phyloP scores from a whole-genome alignment of 176 grass and related monocot species.

The Hordeum marinum region DNA sequence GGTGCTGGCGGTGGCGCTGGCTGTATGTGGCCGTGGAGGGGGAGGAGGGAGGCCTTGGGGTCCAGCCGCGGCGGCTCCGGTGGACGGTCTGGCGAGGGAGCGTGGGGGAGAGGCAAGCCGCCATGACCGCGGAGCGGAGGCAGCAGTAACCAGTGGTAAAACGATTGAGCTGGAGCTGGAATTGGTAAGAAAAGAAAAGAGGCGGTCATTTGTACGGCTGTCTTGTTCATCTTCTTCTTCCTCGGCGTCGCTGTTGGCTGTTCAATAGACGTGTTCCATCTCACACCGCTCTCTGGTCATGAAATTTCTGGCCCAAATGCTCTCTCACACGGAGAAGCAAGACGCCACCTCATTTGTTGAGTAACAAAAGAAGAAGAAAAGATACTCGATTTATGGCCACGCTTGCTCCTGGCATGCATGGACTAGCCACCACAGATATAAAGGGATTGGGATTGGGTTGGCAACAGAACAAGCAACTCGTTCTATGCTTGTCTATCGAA shows the following conservation, averaged over 20 bases:
- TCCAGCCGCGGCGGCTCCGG: not conserved
- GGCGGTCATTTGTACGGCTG: not conserved
- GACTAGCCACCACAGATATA: not conserved
- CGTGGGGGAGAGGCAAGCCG: conserved; percentile 20
- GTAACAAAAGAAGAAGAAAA: not conserved
- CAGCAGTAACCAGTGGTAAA: not conserved
- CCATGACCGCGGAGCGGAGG: conserved; percentile 8
- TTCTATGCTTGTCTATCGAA: too few relatives aligned
- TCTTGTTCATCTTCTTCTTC: not conserved
- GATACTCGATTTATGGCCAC: not conserved
- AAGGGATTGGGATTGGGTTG: too few relatives aligned
- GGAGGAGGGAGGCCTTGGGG: not conserved
- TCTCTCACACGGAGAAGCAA: not conserved
- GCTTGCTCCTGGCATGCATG: not conserved
- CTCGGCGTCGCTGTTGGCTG: not conserved
- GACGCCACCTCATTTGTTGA: not conserved
- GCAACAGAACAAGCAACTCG: not conserved
- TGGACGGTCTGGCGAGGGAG: not conserved
- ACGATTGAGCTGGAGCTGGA: not conserved
- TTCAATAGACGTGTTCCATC: conserved; percentile 23
- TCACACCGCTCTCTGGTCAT: not conserved
- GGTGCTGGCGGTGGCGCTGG: not conserved
- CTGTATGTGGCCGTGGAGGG: not conserved
- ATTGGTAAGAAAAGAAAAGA: not conserved
- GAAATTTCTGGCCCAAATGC: not conserved